phyloP scores from a whole-genome alignment of 208 protist species.

The Crithidia fasciculata region DNA sequence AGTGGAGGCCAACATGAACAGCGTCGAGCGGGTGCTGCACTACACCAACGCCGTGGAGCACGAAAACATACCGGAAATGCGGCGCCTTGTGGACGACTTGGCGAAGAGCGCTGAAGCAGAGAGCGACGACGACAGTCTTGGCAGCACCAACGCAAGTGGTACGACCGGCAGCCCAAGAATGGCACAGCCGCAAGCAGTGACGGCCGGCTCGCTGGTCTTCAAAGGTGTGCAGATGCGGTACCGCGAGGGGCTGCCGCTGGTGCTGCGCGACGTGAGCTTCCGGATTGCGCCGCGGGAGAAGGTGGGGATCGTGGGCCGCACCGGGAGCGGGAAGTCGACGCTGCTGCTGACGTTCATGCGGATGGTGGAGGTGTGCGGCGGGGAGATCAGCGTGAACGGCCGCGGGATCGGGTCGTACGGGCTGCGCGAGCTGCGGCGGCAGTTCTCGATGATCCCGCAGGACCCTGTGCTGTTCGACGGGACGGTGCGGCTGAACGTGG shows the following conservation, averaged over 20 bases:
- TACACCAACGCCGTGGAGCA: conserved; percentile 77
- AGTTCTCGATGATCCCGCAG: conserved; percentile 87
- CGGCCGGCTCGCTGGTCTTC: conserved; percentile 54
- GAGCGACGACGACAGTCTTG: neutral
- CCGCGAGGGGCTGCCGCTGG: conserved; percentile 57
- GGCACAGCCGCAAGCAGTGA: conserved; percentile 17
- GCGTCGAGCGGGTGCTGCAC: conserved; percentile 79
- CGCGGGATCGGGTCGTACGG: conserved; percentile 39
- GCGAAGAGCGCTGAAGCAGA: neutral
- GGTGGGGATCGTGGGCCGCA: conserved; percentile 83
- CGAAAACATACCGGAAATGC: conserved; percentile 51
- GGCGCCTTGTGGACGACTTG: neutral
- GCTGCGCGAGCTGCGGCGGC: conserved; percentile 59
- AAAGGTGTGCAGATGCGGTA: conserved; percentile 72
- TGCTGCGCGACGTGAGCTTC: conserved; percentile 62
- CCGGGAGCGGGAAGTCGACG: conserved; percentile 88
- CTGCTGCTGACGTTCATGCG: conserved; percentile 79
- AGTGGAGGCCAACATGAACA: conserved; percentile 88
- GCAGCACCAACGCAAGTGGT: neutral
- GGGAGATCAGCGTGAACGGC: conserved; percentile 54
- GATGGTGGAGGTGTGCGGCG: conserved; percentile 66
- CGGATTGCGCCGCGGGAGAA: conserved; percentile 72
- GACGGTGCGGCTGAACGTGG: conserved; percentile 77
- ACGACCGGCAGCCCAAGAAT: neutral
- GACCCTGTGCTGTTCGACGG: conserved; percentile 85